Evolutionary conservation across 1,284 basidiomycete genomes (phyloP), one percentile per base, ranked within the genome.

Genomic region (Sporisorium reilianum): DNA sequence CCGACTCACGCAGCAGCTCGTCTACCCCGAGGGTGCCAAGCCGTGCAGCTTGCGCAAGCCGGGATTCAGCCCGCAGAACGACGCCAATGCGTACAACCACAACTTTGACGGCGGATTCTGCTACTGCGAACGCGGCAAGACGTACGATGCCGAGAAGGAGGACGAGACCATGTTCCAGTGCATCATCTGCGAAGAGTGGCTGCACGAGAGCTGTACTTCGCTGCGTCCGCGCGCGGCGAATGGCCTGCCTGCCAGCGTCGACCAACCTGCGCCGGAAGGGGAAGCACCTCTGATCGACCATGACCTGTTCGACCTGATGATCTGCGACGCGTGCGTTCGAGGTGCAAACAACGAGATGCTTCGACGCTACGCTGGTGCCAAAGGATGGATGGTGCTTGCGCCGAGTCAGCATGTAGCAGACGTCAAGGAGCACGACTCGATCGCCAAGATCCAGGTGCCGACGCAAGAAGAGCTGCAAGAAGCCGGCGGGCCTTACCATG

Each of bases 101-200:
- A 85, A 85, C 55, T 86, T 85, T 42, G 68, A 75, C 1, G 85
- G 85, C 26, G 60, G 75, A n/a, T 86, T 86, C 51, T 86, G 86
- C 78, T 77, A 80, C 42, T 86, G 86, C 57, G 78, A 77, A 23
- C 58, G 77, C 8, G 83, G 85, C 18, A 71, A 79, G 57, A 69
- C 71, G 18, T 86, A 86, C 70, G 84, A 86, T 62, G 83, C 86
- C 0, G 80, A 85, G 49, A 84, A 79, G 34, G 86, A 86, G 56
- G 80, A 84, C 30, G 84, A 80, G 70, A 81, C 80, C 52, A 85
- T 85, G 85, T 84, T 81, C 58, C 85, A 86, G 57, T 86, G 85
- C 53, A 63, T 86, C 23, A 77, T 81, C 7, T 86, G 86, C 75
- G 85, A 86, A 64, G 85, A 86, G 52, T 86, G 86, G 86, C 69